A percentile compares a stretch with the other conserved stretches of the same genome.
These are phyloP conservation scores for Calonectria montana DNA, from an alignment of 2,329 filamentous ascomycete genomes.

Conservation along the genomic window DNA sequence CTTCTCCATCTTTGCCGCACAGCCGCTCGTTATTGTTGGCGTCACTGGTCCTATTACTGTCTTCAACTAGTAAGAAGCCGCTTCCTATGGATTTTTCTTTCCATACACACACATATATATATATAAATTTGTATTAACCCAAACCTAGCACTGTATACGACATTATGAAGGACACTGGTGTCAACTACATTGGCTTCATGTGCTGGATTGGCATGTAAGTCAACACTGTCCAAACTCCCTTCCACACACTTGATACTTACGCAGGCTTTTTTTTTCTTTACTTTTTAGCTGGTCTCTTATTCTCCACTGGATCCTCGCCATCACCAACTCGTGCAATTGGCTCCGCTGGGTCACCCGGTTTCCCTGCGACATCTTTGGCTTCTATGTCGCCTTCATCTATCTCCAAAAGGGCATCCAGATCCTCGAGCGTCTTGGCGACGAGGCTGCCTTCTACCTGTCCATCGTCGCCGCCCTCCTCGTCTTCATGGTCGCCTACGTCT, in stretches of 20 bases:
- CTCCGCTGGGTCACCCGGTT: slow-evolving; percentile 92
- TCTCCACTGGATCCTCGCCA: slow-evolving; percentile 85
- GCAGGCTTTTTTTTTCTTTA: slow-evolving; percentile 7
- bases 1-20: slow-evolving; percentile 82
- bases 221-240: no score
- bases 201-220: slow-evolving; percentile 84
- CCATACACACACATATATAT: neutral
- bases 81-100: neutral
- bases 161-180: slow-evolving; percentile 81
- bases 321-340: slow-evolving; percentile 88
- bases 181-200: slow-evolving; percentile 91
- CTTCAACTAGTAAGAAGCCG: slow-evolving; percentile 78
- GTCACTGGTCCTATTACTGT: slow-evolving; percentile 93
- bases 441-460: slow-evolving; percentile 80
- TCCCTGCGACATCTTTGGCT: slow-evolving; percentile 93
- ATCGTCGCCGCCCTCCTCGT: slow-evolving; percentile 82
- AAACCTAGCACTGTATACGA: slow-evolving; percentile 81
- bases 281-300: slow-evolving; percentile 78
- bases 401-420: slow-evolving; percentile 92
- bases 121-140: neutral
- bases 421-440: slow-evolving; percentile 77
- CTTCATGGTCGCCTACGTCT: slow-evolving; percentile 80
- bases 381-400: slow-evolving; percentile 93
- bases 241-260: neutral
- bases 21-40: slow-evolving; percentile 90